Evolutionary conservation across 1,284 basidiomycete species (phyloP), one percentile per base, ranked within the genome.

Genomic region (Gymnopus androsaceus): DNA sequence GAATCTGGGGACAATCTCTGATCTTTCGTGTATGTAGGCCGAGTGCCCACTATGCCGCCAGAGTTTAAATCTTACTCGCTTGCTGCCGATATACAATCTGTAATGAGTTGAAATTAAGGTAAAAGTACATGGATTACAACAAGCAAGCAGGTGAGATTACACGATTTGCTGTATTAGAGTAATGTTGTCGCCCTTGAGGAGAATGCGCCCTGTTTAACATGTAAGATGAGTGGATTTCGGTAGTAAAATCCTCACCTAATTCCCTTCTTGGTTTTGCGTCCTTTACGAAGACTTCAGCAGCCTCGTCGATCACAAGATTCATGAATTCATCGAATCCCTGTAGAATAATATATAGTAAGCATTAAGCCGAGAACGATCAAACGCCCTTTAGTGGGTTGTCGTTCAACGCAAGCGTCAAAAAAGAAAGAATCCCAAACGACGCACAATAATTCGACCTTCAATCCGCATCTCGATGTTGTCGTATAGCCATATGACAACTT

Each of bases 241-340:
- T 42, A 19, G 54, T 5, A 38, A 25, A 51, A 31, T 40, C 66
- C 81, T 51, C 61, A 90, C 92, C 92, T 42, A 94, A 79, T 63
- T 92, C 88, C 73, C 87, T 80, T 62, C 90, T 81, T 41, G 94
- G 88, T 75, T 94, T 90, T 56, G 85, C 83, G 51, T 91, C 90
- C 69, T 94, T 93, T 60, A 95, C 85, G 69, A 87, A 96, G 6
- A 98, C 91, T 72, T 99, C 97, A 58, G 87, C 84, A 37, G 96
- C 94, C 59, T 98, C 94, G 66, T 98, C 95, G n/a, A 98, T 78
- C 21, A 98, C 94, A 19, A 99, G 78, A 71, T 99, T 99, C 97
- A 99, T 99, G 75, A 99, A 99, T 74, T 99, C 97, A 72, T 99
- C 97, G 68, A 99, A 99, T 21, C 97, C 97, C 96, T 97, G 71